Percentiles rank a stretch among this genome's conserved stretches.
Conservation (phyloP, 2,329 filamentous ascomycete genomes). For the Chalaropsis ovoidea region DNA sequence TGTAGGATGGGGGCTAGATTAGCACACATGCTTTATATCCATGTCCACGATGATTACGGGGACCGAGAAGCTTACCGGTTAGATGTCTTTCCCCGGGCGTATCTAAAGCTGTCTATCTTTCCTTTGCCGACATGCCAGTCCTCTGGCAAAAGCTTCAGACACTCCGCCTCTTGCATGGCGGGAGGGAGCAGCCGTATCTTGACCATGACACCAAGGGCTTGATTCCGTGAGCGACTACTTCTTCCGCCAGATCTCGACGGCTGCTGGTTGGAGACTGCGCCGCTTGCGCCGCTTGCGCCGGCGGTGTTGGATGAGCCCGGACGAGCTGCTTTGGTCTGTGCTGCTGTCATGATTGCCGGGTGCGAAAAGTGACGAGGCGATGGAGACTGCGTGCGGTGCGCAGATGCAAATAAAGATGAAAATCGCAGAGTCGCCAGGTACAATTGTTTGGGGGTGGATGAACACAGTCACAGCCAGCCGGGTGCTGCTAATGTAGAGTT, state of each 20-base stretch:
- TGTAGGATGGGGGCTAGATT: conserved; percentile 32
- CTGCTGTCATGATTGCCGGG: conserved; percentile 12
- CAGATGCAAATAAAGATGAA: neutral
- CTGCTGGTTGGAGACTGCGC: neutral
- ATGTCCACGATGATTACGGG: conserved; percentile 12
- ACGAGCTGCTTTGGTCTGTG: conserved; percentile 14
- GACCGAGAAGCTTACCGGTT: conserved; percentile 33
- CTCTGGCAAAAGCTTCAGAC: conserved; percentile 58
- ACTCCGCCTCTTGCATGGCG: conserved; percentile 70
- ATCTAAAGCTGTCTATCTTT: conserved; percentile 76
- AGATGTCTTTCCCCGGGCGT: conserved; percentile 57
- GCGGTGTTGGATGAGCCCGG: neutral
- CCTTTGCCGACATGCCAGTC: conserved; percentile 75
- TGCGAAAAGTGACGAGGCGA: neutral
- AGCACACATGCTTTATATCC: conserved; percentile 2
- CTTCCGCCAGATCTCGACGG: conserved; percentile 6
- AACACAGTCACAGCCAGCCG: neutral
- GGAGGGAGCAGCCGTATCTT: conserved; percentile 77
- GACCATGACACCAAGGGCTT: conserved; percentile 62
- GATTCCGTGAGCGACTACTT: conserved; percentile 15
- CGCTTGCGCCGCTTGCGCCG: no score
- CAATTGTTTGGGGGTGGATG: neutral
- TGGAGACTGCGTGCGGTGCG: no score
- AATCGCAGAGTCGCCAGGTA: neutral
- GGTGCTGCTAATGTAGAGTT: neutral